These are phyloP conservation scores for Exophiala sideris DNA, from an alignment of 2,329 filamentous ascomycete species.

Conservation along the genomic window DNA sequence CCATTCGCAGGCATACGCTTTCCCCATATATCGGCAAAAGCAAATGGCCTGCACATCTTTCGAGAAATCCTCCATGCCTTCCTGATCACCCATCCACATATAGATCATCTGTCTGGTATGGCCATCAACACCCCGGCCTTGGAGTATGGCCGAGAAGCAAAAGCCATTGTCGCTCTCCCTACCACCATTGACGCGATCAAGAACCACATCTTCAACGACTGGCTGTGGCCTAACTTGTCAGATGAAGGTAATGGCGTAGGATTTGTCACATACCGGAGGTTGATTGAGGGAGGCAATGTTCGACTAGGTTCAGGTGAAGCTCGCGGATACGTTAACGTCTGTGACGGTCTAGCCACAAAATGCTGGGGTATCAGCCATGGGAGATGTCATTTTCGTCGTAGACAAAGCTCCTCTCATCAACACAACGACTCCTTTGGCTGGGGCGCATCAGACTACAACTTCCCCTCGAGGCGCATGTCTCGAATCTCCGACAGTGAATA, in stretches of 20 bases:
- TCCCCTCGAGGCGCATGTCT: conserved; percentile 35
- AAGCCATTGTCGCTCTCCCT: conserved; percentile 79
- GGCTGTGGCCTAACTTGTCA: conserved; percentile 96
- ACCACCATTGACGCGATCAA: conserved; percentile 91
- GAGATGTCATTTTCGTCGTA: conserved; percentile 69
- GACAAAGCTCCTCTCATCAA: conserved; percentile 54
- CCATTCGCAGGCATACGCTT: conserved; percentile 78
- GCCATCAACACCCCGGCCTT: conserved; percentile 90
- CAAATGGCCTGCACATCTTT: conserved; percentile 79
- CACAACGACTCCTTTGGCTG: conserved; percentile 50
- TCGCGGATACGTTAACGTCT: conserved; percentile 82
- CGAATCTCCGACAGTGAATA: conserved; percentile 29
- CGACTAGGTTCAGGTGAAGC: conserved; percentile 76
- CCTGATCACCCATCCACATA: conserved; percentile 93
- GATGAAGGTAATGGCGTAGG: conserved; percentile 95
- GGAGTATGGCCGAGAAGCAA: conserved; percentile 71
- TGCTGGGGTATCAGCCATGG: conserved; percentile 87
- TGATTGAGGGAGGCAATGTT: conserved; percentile 84
- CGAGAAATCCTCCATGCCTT: conserved; percentile 79
- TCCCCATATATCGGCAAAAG: conserved; percentile 61
- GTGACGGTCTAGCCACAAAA: conserved; percentile 83
- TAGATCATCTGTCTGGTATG: conserved; percentile 89
- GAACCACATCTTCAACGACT: conserved; percentile 91
- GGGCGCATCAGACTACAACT: conserved; percentile 47
- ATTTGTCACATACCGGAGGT: conserved; percentile 81